Evolutionary conservation across 352 stramenopile genomes (phyloP), one percentile per base, ranked within the genome.

Genomic region (Globisporangium parvum): DNA sequence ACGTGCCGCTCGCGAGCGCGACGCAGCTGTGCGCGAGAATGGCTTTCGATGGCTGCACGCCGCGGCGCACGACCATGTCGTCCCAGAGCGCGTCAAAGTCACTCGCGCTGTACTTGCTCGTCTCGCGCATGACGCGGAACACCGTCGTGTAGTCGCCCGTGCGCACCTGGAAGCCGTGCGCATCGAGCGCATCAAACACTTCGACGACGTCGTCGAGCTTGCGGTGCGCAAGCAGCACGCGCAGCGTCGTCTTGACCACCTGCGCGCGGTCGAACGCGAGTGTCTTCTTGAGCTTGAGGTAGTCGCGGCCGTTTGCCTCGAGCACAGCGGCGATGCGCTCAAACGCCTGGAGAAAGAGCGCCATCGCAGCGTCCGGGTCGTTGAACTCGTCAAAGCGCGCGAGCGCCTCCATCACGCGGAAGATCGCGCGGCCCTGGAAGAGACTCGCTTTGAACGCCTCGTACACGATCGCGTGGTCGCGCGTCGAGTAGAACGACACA

Each of bases 51-150:
- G 76, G 61, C 8, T 33, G 23, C 31, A 86, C 59, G 14, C 47
- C 65, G 21, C 70, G 71, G 33, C 56, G 49, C 2, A 20, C 12
- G 18, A 31, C 35, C 66, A 88, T 86, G 24, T 76, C 67, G 20
- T 74, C 48, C 57, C 71, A 80, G 14, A 88, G 54, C 26, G 46
- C 20, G 18, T 71, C 69, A 45, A 85, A 77, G 21, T 78, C 71
- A 18, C 65, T 51, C 0, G 45, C 62, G 23, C 51, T 55, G 60
- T 71, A 83, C 39, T 12, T 24, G 31, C 12, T 21, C 14, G 64
- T 47, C 37, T 73, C 70, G 47, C 63, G 60, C 73, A 88, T 88
- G 41, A 59, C 44, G 21, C 59, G 62, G 39, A 83, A 68, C 6
- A 88, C 49, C 0, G 55, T 64, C 12, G 69, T 53, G 49, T 83